Evolutionary conservation across 345 rosid genomes (phyloP), one percentile per base, ranked within the genome.

Genomic region (Brassica cretica): DNA sequence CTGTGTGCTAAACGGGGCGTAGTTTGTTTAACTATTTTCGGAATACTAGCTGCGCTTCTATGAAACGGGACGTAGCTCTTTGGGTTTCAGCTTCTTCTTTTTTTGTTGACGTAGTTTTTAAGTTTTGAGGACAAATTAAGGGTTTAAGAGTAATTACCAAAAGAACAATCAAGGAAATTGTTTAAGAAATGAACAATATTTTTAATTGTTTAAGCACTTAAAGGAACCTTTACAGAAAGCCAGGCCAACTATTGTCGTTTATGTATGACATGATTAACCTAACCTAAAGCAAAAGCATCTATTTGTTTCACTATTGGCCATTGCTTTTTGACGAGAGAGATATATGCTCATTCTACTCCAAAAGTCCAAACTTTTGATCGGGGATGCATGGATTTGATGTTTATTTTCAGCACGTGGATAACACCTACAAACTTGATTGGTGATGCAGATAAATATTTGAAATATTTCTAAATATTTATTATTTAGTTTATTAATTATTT

Each of bases 261-360:
- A 10, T 19, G 10, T 56, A 56, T 56, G 21, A 3, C 64, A 55
- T 70, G 49, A 55, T 70, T 8, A 18, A 70, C 64, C 51, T 70
- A 56, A 70, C 74, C 64, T 70, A 56, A 30, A 51, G 62, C 62
- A 68, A 51, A 30, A 9, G 62, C 21, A 46, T 7, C 35, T 14
- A 55, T 46, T 53, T 70, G 46, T 69, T 53, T 30, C 24, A 70
- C 7, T 30, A 53, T 32, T 53, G 63, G 44, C 63, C 73, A 25
- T 5, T 41, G 49, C 30, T 8, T 27, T 15, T 0, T 9, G 5
- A 3, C 30, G 27, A 51, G 62, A 27, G 59, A 67, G 18, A 62
- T 58, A 61, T 2, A 44, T 67, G 64, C 72, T 75, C 66, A 41
- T 62, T 75, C 68, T 55, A 68, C 51, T 69, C 25, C 30, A n/a